Percentiles rank a stretch among this genome's conserved stretches.
These are phyloP conservation scores for Daucus carota DNA, from an alignment of 129 eudicot genomes.

Conservation along the genomic window DNA sequence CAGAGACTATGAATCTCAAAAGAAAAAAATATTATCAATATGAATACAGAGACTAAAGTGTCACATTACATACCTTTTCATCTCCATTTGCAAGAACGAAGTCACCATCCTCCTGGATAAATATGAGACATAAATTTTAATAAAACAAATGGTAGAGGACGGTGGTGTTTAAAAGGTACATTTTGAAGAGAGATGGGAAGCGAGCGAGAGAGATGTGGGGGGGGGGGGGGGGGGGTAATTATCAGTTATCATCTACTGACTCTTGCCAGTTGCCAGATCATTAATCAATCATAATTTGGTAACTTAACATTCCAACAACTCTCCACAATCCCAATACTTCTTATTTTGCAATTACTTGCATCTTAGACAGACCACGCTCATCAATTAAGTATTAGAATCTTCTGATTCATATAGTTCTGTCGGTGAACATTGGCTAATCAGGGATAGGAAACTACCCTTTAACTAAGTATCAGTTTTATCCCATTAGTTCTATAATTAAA, in stretches of 20 bases:
- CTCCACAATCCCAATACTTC: background rate
- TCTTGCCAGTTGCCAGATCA: background rate
- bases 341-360: background rate
- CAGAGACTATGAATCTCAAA: background rate
- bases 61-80: conserved; percentile 48
- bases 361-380: too few relatives aligned
- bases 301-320: background rate
- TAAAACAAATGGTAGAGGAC: too few relatives aligned
- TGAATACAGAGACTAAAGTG: background rate
- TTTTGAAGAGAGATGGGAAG: too few relatives aligned
- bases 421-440: background rate
- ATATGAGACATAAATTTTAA: background rate
- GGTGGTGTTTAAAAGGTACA: too few relatives aligned
- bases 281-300: background rate
- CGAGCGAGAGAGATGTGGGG: too few relatives aligned
- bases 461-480: background rate
- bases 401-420: background rate
- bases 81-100: conserved; percentile 66
- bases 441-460: background rate
- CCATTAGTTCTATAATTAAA: background rate
- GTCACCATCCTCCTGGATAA: conserved; percentile 74
- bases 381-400: background rate
- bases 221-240: too few relatives aligned
- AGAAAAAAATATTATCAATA: background rate
- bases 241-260: too few relatives aligned